Conservation (phyloP, 2,329 filamentous ascomycete genomes). For the Diaporthe australafricana region DNA sequence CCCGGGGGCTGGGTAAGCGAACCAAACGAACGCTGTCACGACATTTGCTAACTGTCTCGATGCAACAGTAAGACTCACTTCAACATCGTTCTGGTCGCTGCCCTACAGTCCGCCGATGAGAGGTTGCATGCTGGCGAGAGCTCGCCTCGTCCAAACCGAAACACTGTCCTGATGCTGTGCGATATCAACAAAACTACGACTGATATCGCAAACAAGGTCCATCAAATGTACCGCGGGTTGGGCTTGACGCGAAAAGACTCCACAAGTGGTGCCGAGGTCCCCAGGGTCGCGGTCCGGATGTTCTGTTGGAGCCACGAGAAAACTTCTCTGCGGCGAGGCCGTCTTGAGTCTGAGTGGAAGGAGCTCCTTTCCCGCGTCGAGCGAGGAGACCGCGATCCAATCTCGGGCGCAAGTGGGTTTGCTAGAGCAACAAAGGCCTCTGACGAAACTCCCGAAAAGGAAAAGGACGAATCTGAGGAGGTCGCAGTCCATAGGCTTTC, state of each 20-base stretch:
- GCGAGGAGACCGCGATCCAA: background rate
- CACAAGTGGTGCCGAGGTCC: no score
- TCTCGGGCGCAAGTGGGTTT: no score
- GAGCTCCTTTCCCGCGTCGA: background rate
- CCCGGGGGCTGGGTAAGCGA: slow-evolving; percentile 13
- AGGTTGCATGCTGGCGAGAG: background rate
- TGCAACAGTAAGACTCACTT: background rate
- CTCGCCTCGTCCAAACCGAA: no score
- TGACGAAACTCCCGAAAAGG: background rate
- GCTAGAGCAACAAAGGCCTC: background rate
- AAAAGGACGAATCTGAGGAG: background rate
- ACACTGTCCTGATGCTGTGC: no score
- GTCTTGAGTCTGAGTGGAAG: background rate
- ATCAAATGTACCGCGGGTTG: background rate
- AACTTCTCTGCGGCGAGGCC: no score
- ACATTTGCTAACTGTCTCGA: background rate
- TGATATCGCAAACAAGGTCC: slow-evolving; percentile 13
- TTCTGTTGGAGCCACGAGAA: slow-evolving; percentile 19
- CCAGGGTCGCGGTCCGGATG: slow-evolving; percentile 8
- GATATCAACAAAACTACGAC: background rate
- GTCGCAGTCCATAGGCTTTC: background rate
- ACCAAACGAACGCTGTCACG: no score
- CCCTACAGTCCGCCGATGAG: background rate
- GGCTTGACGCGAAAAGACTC: background rate
- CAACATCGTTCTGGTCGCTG: background rate